Percentiles rank a stretch among this genome's conserved stretches.
Evolutionary conservation across 352 stramenopile species (phyloP).

Genomic region (Globisporangium yorkense): DNA sequence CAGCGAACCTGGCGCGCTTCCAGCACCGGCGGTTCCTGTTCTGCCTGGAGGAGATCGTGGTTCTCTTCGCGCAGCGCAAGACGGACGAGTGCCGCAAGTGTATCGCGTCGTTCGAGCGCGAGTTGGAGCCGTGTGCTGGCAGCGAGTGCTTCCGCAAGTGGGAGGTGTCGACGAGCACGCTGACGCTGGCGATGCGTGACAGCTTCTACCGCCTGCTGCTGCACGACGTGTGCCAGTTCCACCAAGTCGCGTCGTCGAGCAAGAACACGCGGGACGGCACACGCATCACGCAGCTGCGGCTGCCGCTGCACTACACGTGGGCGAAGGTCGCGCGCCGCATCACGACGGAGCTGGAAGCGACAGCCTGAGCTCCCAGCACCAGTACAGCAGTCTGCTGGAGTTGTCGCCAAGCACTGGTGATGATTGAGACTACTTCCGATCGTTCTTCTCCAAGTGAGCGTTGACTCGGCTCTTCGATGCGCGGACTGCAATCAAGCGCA

Average conservation of each 20-base stretch:
- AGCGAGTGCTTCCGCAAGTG: constrained; percentile 47
- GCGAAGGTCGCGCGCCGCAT: constrained; percentile 28
- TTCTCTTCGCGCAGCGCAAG: constrained; percentile 70
- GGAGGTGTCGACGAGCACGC: constrained; percentile 54
- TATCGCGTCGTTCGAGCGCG: constrained; percentile 38
- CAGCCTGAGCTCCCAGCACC: not conserved
- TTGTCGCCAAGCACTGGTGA: no score
- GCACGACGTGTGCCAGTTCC: constrained; percentile 71
- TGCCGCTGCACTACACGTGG: constrained; percentile 66
- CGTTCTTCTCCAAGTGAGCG: no score
- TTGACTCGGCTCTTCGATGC: no score
- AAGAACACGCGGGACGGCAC: constrained; percentile 62
- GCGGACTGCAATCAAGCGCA: no score
- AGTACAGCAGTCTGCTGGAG: no score
- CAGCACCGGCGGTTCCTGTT: constrained; percentile 73
- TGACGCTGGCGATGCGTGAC: constrained; percentile 68
- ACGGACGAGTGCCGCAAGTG: constrained; percentile 47
- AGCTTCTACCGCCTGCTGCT: constrained; percentile 66
- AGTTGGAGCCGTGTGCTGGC: constrained; percentile 50
- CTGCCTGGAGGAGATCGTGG: constrained; percentile 66
- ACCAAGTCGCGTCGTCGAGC: constrained; percentile 57
- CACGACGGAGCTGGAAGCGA: constrained; percentile 27
- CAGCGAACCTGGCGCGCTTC: constrained; percentile 49
- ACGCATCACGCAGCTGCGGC: constrained; percentile 56
- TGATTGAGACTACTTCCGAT: no score